Base-by-base conservation (phyloP, 2,329 filamentous ascomycete genomes). In the Calonectria ilicicola region DNA sequence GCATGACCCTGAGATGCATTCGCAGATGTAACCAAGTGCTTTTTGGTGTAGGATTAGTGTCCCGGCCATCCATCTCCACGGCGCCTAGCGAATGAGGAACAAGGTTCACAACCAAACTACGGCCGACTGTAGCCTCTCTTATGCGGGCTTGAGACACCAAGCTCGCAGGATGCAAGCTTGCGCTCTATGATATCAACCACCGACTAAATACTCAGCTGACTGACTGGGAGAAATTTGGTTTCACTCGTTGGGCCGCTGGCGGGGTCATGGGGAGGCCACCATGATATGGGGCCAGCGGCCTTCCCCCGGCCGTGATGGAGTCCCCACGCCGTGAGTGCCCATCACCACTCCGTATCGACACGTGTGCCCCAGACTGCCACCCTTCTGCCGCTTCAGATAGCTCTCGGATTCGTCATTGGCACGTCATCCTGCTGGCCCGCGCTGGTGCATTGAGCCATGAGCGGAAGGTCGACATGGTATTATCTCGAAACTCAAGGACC, bases 1-100 rank as follows among this genome's bases (percentile, higher is more conserved):
- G 75, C 75, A 76, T 80, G 78, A 75, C 74, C 76, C 40, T 19
- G 62, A 40, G 53, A 70, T 72, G 72, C 72, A 76, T 72, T 63
- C 40, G 47, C 71, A 56, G 42, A 73, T 65, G 68, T 67, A 76
- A 76, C 66, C 53, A 67, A 76, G 72, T 42, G 38, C 44, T n/a
- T 53, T 69, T 53, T 69, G 32, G 38, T 69, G 40, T 44, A 58
- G 51, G 65, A 74, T 67, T 32, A 40, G 40, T 62, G 67, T n/a
- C 53, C 68, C 35, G 67, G 64, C 64, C 60, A 68, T 67, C 63
- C 67, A 71, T 76, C 67, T 29, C 46, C 69, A 35, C 62, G 46
- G 56, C 64, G 38, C 63, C 70, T 72, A 51, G 42, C 71, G 70
- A 78, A 76, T 75, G 53, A 56, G 73, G 53, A 38, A 49, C 47